Conservation (phyloP, 306 rosid genomes). For the Dryas octopetala region DNA sequence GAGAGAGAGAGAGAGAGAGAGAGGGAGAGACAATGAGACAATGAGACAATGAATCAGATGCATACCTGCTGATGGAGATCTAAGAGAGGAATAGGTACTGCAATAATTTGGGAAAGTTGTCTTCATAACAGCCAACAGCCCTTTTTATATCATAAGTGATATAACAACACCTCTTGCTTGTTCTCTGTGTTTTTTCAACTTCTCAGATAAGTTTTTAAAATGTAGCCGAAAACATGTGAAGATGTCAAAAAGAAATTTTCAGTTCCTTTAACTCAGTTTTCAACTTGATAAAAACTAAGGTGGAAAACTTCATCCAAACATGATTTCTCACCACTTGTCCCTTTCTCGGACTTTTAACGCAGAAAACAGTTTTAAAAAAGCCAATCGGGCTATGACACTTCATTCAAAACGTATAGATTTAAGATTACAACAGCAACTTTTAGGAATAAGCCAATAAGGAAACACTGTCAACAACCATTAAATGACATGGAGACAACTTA, state of each 20-base stretch:
- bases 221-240: neutral
- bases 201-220: neutral
- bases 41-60: neutral
- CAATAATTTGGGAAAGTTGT: neutral
- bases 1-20: neutral
- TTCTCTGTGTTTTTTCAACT: neutral
- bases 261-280: neutral
- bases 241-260: neutral
- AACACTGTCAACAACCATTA: slow-evolving; percentile 35
- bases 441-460: slow-evolving; percentile 42
- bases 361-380: neutral
- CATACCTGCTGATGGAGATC: neutral
- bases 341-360: neutral
- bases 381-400: slow-evolving; percentile 25
- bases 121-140: neutral
- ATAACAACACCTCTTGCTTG: neutral
- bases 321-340: neutral
- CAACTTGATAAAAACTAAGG: neutral
- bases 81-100: neutral
- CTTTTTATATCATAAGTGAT: neutral
- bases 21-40: neutral
- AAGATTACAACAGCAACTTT: slow-evolving; percentile 44
- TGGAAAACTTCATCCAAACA: neutral
- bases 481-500: slow-evolving; percentile 36
- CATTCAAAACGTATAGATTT: slow-evolving; percentile 33